phyloP scores from a whole-genome alignment of 225 moss, liverwort and hornwort species.

The Marchantia paleacea region DNA sequence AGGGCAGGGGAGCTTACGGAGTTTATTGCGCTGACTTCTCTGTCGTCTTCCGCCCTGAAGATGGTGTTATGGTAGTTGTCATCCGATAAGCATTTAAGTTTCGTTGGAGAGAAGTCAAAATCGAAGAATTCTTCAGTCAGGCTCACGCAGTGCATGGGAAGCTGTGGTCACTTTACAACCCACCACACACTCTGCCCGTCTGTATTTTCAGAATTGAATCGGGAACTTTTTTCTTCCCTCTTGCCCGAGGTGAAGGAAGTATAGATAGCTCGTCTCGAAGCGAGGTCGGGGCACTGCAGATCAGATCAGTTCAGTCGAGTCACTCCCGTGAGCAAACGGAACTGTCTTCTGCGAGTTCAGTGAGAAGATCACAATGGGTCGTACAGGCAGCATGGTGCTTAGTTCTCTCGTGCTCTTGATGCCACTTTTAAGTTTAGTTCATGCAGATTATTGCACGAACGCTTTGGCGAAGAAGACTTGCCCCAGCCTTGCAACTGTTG shows the following conservation, averaged over 20 bases:
- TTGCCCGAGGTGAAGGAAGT: background rate
- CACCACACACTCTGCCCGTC: background rate
- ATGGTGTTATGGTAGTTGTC: background rate
- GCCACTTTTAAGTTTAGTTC: background rate
- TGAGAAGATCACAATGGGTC: background rate
- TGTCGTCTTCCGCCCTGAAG: background rate
- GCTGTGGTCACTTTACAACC: background rate
- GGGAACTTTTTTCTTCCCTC: background rate
- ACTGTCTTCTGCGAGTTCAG: background rate
- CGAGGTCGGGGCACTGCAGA: no score
- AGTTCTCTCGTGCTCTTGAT: background rate
- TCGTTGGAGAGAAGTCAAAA: background rate
- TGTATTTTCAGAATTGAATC: no score
- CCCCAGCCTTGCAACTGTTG: slow-evolving; percentile 35
- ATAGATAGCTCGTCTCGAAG: background rate
- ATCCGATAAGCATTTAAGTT: background rate
- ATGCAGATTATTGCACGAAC: slow-evolving; percentile 27
- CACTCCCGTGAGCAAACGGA: no score
- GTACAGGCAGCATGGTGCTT: background rate
- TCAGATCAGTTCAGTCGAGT: no score
- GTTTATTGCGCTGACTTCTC: slow-evolving; percentile 3
- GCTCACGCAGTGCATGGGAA: background rate
- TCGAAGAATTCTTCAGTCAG: background rate
- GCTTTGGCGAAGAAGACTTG: slow-evolving; percentile 27
- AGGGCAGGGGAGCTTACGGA: background rate